phyloP scores from a whole-genome alignment of 192 early-diverging fungal species.

The Chytriomyces hyalinus region DNA sequence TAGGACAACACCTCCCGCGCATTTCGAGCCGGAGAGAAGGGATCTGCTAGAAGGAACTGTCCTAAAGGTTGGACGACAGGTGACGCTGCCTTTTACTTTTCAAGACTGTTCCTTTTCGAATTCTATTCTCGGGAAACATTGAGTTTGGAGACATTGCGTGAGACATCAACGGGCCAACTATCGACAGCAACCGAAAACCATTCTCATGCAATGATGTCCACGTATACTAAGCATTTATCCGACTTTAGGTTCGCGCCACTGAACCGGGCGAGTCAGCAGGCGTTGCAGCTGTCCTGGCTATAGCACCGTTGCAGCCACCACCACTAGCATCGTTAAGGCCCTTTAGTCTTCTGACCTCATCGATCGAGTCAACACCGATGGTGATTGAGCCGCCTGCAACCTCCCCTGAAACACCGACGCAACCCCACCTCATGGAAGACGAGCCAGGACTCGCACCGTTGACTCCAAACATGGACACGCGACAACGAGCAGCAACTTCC shows the following conservation, averaged over 20 bases:
- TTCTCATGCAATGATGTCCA: neutral
- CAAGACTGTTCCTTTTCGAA: too few species aligned
- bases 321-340: too few species aligned
- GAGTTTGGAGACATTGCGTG: too few species aligned
- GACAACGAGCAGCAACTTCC: constrained; percentile 20
- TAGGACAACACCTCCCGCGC: constrained; percentile 30
- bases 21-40: constrained; percentile 31
- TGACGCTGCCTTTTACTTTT: neutral
- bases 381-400: neutral
- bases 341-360: neutral
- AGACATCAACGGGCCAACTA: too few species aligned
- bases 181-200: neutral
- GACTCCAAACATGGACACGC: constrained; percentile 15
- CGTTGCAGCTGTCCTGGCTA: constrained; percentile 9
- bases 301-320: neutral
- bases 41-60: constrained; percentile 34
- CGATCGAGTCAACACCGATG: constrained; percentile 22
- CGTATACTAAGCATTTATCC: too few species aligned
- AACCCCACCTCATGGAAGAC: neutral
- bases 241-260: constrained; percentile 16
- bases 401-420: neutral
- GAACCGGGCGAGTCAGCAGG: constrained; percentile 12
- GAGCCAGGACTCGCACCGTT: neutral
- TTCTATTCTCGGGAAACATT: too few species aligned
- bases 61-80: constrained; percentile 37